Conservation (phyloP, 1,284 basidiomycete genomes). For the Ustilago shanxiensis region DNA sequence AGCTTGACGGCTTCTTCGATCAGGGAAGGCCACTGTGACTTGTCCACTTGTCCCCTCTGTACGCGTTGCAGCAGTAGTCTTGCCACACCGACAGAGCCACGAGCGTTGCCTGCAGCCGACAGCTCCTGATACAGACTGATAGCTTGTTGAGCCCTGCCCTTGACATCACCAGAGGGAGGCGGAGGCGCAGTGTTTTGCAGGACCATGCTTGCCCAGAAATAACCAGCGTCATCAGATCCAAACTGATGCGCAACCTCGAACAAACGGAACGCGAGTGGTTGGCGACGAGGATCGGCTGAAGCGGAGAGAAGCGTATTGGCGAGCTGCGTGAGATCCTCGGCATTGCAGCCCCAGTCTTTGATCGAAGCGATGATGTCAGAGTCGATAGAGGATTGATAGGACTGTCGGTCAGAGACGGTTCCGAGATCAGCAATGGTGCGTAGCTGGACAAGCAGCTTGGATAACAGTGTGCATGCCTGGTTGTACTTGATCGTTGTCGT, state of each 20-base stretch:
- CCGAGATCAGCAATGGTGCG: conserved; percentile 36
- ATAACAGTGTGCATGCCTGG: conserved; percentile 27
- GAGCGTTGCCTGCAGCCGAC: conserved; percentile 52
- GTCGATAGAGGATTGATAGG: conserved; percentile 37
- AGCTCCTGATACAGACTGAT: conserved; percentile 50
- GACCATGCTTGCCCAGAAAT: conserved; percentile 63
- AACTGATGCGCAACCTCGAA: conserved; percentile 44
- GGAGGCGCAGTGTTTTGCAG: conserved; percentile 50
- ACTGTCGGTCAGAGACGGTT: conserved; percentile 20
- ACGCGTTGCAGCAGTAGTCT: conserved; percentile 51
- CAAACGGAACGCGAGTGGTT: conserved; percentile 46
- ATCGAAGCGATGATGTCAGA: conserved; percentile 18
- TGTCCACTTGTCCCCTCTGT: conserved; percentile 28
- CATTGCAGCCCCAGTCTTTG: conserved; percentile 8
- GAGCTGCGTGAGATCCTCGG: conserved; percentile 31
- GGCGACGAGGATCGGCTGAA: conserved; percentile 46
- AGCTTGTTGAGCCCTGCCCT: conserved; percentile 39
- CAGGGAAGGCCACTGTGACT: conserved; percentile 25
- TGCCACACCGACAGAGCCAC: conserved; percentile 53
- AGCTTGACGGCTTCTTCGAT: conserved; percentile 44
- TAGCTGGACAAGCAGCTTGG: conserved; percentile 46
- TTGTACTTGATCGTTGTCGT: conserved; percentile 17
- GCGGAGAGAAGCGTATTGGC: conserved; percentile 33
- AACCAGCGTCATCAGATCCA: conserved; percentile 57
- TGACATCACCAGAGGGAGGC: conserved; percentile 23